Evolutionary conservation across 2,329 filamentous ascomycete species (phyloP), one percentile per base, ranked within the genome.

Genomic region (Penicillium sp.): DNA sequence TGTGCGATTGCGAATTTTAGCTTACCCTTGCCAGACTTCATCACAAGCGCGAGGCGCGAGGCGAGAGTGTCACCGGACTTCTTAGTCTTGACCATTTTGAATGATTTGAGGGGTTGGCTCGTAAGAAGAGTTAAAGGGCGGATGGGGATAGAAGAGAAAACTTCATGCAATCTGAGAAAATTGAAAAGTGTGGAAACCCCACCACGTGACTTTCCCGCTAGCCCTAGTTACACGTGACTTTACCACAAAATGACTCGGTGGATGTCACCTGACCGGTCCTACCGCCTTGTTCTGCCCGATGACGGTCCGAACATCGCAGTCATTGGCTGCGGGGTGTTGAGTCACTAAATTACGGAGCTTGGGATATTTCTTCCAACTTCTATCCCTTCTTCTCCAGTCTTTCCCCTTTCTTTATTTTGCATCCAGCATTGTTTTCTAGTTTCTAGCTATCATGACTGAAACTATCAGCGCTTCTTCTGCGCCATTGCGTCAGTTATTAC

Each of bases 1-100:
- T 48, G 39, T 45, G 42, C 45, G 34, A 49, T 42, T 22, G 50
- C 8, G 16, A 22, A 8, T 14, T 39, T 10, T 27, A 53, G 58
- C 61, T 53, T 50, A 65, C 63, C 60, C 69, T 75, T 79, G 73
- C 68, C 70, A 56, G 69, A 84, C 78, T 86, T 86, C 83, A 87
- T 86, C 67, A 86, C 84, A 76, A 87, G 82, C 73, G 86, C 85
- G 64, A 88, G 80, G 76, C 86, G 84, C 73, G 83, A 84, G 81
- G 87, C 86, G 82, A 88, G 89, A 80, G 81, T 87, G 81, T 92
- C 89, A 74, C 90, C 86, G 80, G 91, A 88, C 83, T 92, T 95
- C 74, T 80, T 80, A 83, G 83, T 84, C 78, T 83, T 82, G 76
- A 83, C 83, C 84, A 87, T 87, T 81, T 77, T 79, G 77, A 76